These are phyloP conservation scores for Plasmodium gallinaceum DNA, from an alignment of 169 alveolate species.

Conservation along the genomic window DNA sequence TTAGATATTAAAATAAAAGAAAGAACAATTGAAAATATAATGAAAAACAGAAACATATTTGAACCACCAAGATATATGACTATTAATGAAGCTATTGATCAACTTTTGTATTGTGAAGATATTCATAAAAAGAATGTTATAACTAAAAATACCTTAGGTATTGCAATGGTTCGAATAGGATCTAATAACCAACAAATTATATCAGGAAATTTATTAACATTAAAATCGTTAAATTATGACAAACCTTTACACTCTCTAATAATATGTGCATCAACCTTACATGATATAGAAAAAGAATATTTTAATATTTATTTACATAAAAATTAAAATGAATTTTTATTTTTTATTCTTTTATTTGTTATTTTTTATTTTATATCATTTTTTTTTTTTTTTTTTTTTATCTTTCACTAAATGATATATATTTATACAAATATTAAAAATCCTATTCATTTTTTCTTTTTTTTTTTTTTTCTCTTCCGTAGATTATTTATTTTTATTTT, in stretches of 20 bases:
- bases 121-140: conserved; percentile 77
- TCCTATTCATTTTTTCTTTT: too few relatives aligned
- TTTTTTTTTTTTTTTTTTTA: not conserved
- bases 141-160: conserved; percentile 86
- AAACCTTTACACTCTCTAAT: conserved; percentile 96
- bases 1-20: conserved; percentile 98
- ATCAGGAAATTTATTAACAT: conserved; percentile 88
- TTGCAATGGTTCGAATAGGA: conserved; percentile 97
- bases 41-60: conserved; percentile 93
- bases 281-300: conserved; percentile 93
- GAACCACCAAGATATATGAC: conserved; percentile 97
- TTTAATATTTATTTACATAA: conserved; percentile 69
- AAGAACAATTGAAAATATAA: conserved; percentile 95
- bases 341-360: conserved; percentile 12
- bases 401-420: not conserved
- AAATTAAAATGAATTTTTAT: not conserved
- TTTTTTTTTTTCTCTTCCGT: too few relatives aligned
- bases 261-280: conserved; percentile 92
- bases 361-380: too few relatives aligned
- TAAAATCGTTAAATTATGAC: conserved; percentile 92
- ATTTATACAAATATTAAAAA: not conserved
- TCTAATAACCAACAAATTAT: conserved; percentile 89
- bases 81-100: conserved; percentile 92
- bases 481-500: too few relatives aligned
- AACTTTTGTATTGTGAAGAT: conserved; percentile 92